Percentiles rank a stretch among this genome's conserved stretches.
phyloP scores from a whole-genome alignment of 306 rosid species.

The Gleditsia sinensis region DNA sequence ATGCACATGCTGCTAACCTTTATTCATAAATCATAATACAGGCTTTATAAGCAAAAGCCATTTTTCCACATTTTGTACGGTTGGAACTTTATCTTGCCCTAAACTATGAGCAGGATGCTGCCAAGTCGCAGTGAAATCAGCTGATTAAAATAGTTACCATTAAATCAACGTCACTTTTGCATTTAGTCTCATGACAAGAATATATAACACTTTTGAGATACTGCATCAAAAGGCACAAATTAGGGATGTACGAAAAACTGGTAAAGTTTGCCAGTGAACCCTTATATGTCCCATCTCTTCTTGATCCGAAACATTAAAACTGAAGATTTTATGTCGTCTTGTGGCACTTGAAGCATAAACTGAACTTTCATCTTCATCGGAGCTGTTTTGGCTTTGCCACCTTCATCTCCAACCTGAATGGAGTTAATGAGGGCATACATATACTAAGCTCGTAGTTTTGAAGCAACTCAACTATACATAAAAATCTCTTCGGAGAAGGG shows the following conservation, averaged over 20 bases:
- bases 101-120: neutral
- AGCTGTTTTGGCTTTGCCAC: conserved; percentile 84
- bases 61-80: conserved; percentile 29
- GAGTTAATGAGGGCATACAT: conserved; percentile 15
- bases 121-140: conserved; percentile 23
- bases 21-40: too few species aligned
- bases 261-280: neutral
- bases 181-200: neutral
- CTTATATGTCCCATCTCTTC: conserved; percentile 92
- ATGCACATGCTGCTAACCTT: too few species aligned
- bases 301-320: conserved; percentile 86
- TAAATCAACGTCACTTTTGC: conserved; percentile 1
- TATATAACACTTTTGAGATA: neutral
- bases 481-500: too few species aligned
- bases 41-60: too few species aligned
- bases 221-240: neutral
- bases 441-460: conserved; percentile 4
- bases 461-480: neutral
- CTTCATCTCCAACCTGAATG: conserved; percentile 91
- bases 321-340: conserved; percentile 77
- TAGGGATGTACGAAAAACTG: neutral
- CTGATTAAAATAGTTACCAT: conserved; percentile 17
- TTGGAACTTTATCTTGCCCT: conserved; percentile 13
- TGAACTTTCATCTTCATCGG: conserved; percentile 96
- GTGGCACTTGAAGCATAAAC: conserved; percentile 98